phyloP scores from a whole-genome alignment of 2,329 filamentous ascomycete species.

The Diatrype stigma region DNA sequence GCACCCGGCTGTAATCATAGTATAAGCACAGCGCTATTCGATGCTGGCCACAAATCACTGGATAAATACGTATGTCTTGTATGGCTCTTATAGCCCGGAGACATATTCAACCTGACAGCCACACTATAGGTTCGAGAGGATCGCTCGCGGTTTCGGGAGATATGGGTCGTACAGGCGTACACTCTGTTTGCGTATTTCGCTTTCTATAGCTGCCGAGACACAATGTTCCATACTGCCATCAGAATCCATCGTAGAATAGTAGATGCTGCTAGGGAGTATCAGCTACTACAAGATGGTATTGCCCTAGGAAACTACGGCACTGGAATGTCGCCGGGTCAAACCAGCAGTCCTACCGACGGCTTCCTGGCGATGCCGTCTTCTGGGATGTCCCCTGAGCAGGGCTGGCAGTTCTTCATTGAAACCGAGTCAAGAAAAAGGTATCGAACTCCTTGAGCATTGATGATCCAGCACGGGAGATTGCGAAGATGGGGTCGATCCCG shows the following conservation, averaged over 20 bases:
- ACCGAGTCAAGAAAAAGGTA: slow-evolving; percentile 31
- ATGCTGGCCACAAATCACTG: slow-evolving; percentile 4
- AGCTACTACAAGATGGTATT: slow-evolving; percentile 3
- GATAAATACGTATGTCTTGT: slow-evolving; percentile 5
- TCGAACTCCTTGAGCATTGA: background rate
- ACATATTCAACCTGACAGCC: background rate
- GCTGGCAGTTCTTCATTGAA: slow-evolving; percentile 40
- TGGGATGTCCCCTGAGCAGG: slow-evolving; percentile 31
- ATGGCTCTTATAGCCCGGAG: background rate
- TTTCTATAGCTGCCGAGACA: slow-evolving; percentile 6
- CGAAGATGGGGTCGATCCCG: background rate
- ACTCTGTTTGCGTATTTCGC: slow-evolving; percentile 7
- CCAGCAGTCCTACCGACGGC: background rate
- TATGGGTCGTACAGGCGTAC: slow-evolving; percentile 7
- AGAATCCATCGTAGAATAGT: slow-evolving; percentile 7
- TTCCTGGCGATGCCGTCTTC: background rate
- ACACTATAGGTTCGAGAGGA: background rate
- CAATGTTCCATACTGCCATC: slow-evolving; percentile 4
- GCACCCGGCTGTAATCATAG: slow-evolving; percentile 4
- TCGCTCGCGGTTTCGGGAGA: slow-evolving; percentile 3
- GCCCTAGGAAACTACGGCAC: background rate
- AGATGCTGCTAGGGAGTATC: slow-evolving; percentile 4
- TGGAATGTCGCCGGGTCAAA: slow-evolving; percentile 1
- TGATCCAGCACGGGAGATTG: too few species aligned
- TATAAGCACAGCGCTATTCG: slow-evolving; percentile 6